These are phyloP conservation scores for Tubosaeta sp. DNA, from an alignment of 768 basidiomycete species.

Conservation along the genomic window DNA sequence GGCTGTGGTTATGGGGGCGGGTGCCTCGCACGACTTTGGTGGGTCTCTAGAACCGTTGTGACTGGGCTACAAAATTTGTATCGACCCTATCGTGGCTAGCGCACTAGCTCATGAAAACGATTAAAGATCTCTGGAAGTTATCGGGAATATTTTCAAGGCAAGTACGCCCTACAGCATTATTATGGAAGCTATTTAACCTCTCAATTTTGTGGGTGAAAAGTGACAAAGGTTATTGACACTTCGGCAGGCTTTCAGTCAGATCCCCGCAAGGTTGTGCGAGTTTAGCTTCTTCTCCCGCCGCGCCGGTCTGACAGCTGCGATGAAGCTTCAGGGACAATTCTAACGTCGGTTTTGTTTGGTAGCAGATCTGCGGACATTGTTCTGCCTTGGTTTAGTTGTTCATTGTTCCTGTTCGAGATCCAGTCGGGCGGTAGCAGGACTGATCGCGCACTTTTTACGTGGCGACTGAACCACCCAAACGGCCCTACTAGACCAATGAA, in stretches of 20 bases:
- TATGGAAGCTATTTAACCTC: conserved; percentile 23
- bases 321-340: conserved; percentile 21
- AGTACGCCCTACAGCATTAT: conserved; percentile 15
- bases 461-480: conserved; percentile 9
- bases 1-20: background rate
- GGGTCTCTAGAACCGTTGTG: background rate
- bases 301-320: conserved; percentile 16
- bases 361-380: conserved; percentile 23
- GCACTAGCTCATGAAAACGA: conserved; percentile 2
- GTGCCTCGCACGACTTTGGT: background rate
- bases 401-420: conserved; percentile 11
- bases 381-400: conserved; percentile 22
- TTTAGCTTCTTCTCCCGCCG: conserved; percentile 22
- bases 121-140: conserved; percentile 10
- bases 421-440: conserved; percentile 7
- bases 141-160: conserved; percentile 13
- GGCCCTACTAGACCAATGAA: conserved; percentile 13
- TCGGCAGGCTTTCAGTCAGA: conserved; percentile 15
- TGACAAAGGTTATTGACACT: conserved; percentile 11
- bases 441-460: conserved; percentile 21
- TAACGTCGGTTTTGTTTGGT: conserved; percentile 18
- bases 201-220: conserved; percentile 9
- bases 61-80: background rate
- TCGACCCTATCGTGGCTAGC: conserved; percentile 1
- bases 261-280: conserved; percentile 14